Base-by-base conservation (phyloP, 495 filamentous ascomycete species). In the Letharia lupina region DNA sequence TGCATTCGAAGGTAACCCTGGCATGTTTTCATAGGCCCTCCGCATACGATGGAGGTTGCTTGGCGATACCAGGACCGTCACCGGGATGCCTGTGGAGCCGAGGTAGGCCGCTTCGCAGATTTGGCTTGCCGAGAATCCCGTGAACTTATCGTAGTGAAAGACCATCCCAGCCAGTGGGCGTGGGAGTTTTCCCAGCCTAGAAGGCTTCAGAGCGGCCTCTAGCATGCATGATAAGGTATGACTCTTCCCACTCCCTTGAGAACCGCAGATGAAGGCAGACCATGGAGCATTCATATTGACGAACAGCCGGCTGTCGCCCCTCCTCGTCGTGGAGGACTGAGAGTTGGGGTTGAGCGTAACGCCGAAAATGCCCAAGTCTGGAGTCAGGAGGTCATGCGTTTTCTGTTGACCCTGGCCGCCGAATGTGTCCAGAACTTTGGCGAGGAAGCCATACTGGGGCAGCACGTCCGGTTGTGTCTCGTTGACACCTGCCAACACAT, bases 221-320 rank as follows among this genome's bases (percentile, higher is more conserved):
- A 91, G 77, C 35, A 93, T 75, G 70, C 87, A 90, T 0, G 87
- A 84, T 18, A 90, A 73, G 0, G 87, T 90, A 69, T 91, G 87
- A 54, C 84, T 87, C 77, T 91, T 93, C 3, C 89, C 90, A 57
- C 84, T 87, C 0, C 89, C 89, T 72, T 92, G 89, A 58, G 82
- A 83, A 9, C 89, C 89, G 67, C 89, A 93, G 58, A 93, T 88
- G 73, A 92, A 92, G 0, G 81, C 80, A 45, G 85, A 88, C 10
- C 82, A 89, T 1, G 89, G 88, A 0, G 82, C 77, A 11, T 86
- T 79, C 5, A 87, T 80, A 70, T 93, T 93, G 71, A 87, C 80
- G 57, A 86, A 84, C 1, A 91, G 67, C 2, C 85, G 77, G 0
- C 79, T 77, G 63, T 87, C 84, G 11, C 73, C 62, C 20, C 33